These are phyloP conservation scores for Lolium multiflorum DNA, from an alignment of 176 grass and related monocot genomes.

Conservation along the genomic window DNA sequence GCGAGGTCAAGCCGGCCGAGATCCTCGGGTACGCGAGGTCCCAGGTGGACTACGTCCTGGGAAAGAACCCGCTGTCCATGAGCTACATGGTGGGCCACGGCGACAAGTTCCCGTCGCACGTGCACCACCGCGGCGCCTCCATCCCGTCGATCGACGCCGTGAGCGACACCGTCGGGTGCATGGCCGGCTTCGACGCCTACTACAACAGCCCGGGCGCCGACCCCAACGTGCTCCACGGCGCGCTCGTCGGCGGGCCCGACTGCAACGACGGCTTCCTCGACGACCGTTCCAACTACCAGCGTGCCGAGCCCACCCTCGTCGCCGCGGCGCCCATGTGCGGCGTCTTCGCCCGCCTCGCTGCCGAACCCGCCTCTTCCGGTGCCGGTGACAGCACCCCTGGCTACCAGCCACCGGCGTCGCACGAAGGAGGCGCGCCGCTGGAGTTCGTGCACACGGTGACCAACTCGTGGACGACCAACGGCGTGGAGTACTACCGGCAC, in stretches of 20 bases:
- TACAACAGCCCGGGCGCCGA: constrained; percentile 67
- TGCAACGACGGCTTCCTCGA: constrained; percentile 70
- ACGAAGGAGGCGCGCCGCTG: constrained; percentile 33
- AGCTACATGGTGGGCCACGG: constrained; percentile 93
- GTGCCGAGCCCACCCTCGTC: constrained; percentile 69
- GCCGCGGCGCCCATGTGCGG: constrained; percentile 73
- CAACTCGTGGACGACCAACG: constrained; percentile 57
- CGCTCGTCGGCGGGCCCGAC: constrained; percentile 84
- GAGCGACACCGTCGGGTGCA: constrained; percentile 55
- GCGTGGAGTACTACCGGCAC: constrained; percentile 73
- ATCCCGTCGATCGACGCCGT: constrained; percentile 63
- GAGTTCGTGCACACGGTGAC: constrained; percentile 82
- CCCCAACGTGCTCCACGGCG: constrained; percentile 74
- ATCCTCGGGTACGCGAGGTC: constrained; percentile 65
- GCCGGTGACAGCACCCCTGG: neutral
- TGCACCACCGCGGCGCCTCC: constrained; percentile 93
- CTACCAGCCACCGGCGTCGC: constrained; percentile 5
- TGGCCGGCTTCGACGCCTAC: constrained; percentile 83
- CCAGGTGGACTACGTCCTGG: constrained; percentile 87
- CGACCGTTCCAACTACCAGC: constrained; percentile 73
- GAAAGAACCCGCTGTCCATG: constrained; percentile 78
- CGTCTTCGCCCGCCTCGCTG: constrained; percentile 68
- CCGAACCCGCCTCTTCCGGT: constrained; percentile 28
- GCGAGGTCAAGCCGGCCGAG: constrained; percentile 59
- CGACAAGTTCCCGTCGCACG: constrained; percentile 60